Percentiles rank a stretch among this genome's conserved stretches.
These are phyloP conservation scores for Carex kokanica DNA, from an alignment of 176 grass and related monocot genomes.

Conservation along the genomic window DNA sequence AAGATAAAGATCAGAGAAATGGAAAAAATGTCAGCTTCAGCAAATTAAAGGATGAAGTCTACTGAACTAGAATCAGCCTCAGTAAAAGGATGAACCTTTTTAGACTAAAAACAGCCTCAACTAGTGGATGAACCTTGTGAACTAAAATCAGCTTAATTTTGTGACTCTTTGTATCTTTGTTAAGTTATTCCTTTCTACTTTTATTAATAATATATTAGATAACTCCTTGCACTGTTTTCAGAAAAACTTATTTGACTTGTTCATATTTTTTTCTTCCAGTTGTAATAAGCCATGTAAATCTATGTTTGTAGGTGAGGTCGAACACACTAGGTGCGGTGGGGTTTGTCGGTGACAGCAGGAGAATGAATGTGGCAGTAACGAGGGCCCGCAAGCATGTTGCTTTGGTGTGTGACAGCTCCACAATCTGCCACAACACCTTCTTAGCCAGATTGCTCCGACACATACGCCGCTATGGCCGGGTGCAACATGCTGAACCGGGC, in stretches of 20 bases:
- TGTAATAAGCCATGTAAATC: neutral
- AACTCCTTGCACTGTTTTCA: neutral
- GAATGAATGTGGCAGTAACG: conserved; percentile 81
- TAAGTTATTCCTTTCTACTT: conserved; percentile 8
- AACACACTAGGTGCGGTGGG: conserved; percentile 86
- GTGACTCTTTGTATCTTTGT: neutral
- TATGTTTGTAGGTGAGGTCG: conserved; percentile 62
- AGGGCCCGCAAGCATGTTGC: conserved; percentile 81
- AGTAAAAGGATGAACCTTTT: neutral
- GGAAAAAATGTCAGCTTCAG: neutral
- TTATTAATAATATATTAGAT: neutral
- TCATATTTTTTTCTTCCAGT: neutral
- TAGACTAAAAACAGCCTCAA: neutral
- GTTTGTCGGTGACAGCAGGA: conserved; percentile 76
- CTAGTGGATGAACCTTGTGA: neutral
- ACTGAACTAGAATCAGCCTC: neutral
- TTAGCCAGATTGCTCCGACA: conserved; percentile 74
- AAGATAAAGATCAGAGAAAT: neutral
- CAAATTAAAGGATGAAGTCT: neutral
- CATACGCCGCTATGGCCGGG: conserved; percentile 68
- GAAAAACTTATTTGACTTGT: neutral
- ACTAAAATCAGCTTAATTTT: neutral
- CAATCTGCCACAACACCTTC: conserved; percentile 90
- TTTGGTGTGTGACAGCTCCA: conserved; percentile 84
- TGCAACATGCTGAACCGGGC: conserved; percentile 59